Percentiles rank a stretch among this genome's conserved stretches.
Conservation (phyloP, 1,284 basidiomycete species). For the Volvariella surrecta region DNA sequence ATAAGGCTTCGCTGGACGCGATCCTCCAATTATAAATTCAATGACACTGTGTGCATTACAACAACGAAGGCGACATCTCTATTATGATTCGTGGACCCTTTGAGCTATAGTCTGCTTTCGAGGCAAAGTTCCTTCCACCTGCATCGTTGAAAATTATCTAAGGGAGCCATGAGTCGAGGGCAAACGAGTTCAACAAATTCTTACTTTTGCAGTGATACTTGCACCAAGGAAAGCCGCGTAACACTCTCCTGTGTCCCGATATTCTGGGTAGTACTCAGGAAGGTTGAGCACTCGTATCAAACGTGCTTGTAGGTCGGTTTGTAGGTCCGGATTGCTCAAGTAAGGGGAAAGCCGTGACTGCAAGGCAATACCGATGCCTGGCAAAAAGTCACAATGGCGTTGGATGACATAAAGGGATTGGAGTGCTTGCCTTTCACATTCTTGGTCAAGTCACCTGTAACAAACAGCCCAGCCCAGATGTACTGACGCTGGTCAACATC, state of each 20-base stretch:
- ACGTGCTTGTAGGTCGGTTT: conserved; percentile 66
- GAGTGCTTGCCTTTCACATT: conserved; percentile 62
- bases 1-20: no score
- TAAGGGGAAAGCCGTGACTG: conserved; percentile 70
- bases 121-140: conserved; percentile 59
- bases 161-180: not conserved
- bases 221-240: conserved; percentile 81
- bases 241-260: conserved; percentile 77
- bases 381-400: conserved; percentile 6
- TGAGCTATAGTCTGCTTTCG: conserved; percentile 67
- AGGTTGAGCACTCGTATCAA: conserved; percentile 60
- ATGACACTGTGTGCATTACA: conserved; percentile 28
- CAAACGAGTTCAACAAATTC: conserved; percentile 12
- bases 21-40: not conserved
- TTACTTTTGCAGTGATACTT: conserved; percentile 82
- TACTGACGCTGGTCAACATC: conserved; percentile 62
- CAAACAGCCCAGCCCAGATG: conserved; percentile 76
- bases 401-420: not conserved
- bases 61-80: conserved; percentile 62
- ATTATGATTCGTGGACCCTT: conserved; percentile 65
- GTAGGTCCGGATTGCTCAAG: conserved; percentile 58
- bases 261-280: conserved; percentile 93
- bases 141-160: conserved; percentile 59
- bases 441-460: conserved; percentile 75
- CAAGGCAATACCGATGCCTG: conserved; percentile 64